Percentiles rank a stretch among this genome's conserved stretches.
Evolutionary conservation across 306 rosid species (phyloP).

Genomic region (Senna tora): DNA sequence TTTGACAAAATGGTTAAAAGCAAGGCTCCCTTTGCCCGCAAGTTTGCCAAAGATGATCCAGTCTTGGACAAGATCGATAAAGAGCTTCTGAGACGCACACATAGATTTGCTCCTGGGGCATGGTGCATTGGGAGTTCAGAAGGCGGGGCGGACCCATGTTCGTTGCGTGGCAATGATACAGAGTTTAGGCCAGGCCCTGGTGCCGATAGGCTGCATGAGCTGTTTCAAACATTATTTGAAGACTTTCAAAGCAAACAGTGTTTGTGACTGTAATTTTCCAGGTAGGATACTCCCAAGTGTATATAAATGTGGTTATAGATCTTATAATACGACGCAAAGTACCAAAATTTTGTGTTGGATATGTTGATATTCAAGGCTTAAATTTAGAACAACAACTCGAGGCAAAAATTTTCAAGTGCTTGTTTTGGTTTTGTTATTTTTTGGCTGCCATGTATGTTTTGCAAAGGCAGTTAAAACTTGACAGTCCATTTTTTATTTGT

Average conservation of each 20-base stretch:
- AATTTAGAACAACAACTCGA: conserved; percentile 22
- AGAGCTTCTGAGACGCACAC: conserved; percentile 57
- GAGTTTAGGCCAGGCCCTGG: conserved; percentile 59
- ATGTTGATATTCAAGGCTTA: conserved; percentile 25
- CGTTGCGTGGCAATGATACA: conserved; percentile 50
- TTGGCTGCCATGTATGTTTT: neutral
- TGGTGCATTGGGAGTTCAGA: conserved; percentile 56
- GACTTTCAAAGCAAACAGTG: conserved; percentile 54
- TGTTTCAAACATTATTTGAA: conserved; percentile 49
- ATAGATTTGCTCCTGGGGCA: conserved; percentile 56
- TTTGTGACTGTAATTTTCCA: conserved; percentile 35
- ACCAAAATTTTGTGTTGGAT: conserved; percentile 30
- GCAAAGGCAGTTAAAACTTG: conserved; percentile 12
- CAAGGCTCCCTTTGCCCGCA: conserved; percentile 85
- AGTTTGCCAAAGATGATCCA: conserved; percentile 68
- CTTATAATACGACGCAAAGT: conserved; percentile 32
- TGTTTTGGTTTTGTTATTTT: neutral
- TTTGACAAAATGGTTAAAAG: conserved; percentile 82
- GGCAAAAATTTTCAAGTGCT: conserved; percentile 21
- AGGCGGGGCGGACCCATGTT: conserved; percentile 59
- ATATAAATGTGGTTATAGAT: conserved; percentile 40
- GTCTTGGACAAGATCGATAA: conserved; percentile 65
- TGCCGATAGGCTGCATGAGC: conserved; percentile 54
- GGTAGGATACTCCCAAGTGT: conserved; percentile 39
- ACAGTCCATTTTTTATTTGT: conserved; percentile 10